These are phyloP conservation scores for Venturia aucupariae DNA, from an alignment of 2,329 filamentous ascomycete species.

Conservation along the genomic window DNA sequence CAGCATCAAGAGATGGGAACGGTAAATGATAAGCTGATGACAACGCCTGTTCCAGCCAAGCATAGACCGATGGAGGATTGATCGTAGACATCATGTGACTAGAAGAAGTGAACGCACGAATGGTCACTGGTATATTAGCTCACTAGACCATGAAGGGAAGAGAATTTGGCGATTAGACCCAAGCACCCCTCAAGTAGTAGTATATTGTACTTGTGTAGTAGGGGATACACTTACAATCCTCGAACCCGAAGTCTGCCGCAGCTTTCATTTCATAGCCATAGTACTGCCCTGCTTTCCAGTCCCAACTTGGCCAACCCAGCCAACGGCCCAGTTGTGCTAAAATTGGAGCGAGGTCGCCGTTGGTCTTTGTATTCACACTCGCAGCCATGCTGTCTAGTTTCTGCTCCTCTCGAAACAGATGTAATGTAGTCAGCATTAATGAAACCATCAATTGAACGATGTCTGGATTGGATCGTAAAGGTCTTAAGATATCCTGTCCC, in stretches of 20 bases:
- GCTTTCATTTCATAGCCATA: slow-evolving; percentile 53
- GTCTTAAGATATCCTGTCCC: neutral
- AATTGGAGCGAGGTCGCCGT: slow-evolving; percentile 55
- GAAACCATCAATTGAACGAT: slow-evolving; percentile 6
- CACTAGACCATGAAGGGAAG: neutral
- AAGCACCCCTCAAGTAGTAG: neutral
- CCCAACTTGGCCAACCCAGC: slow-evolving; percentile 65
- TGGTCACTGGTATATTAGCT: neutral
- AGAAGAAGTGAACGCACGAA: slow-evolving; percentile 8
- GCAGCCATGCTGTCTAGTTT: slow-evolving; percentile 56
- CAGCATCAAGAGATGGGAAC: slow-evolving; percentile 29
- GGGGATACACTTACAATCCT: slow-evolving; percentile 34
- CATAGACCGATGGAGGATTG: slow-evolving; percentile 50
- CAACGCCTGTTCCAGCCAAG: slow-evolving; percentile 34
- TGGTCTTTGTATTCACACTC: slow-evolving; percentile 28
- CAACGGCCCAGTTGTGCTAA: slow-evolving; percentile 74
- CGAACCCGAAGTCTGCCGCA: slow-evolving; percentile 46
- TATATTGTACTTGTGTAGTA: neutral
- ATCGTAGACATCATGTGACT: slow-evolving; percentile 20
- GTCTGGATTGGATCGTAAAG: slow-evolving; percentile 1
- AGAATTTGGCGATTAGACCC: neutral
- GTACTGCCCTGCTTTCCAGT: slow-evolving; percentile 40
- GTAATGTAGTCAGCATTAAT: slow-evolving; percentile 60
- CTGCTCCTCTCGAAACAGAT: slow-evolving; percentile 80
- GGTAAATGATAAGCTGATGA: slow-evolving; percentile 23